A percentile compares a stretch with the other conserved stretches of the same genome.
Evolutionary conservation across 495 filamentous ascomycete genomes (phyloP).

Genomic region (Symbiotaphrina buchneri): DNA sequence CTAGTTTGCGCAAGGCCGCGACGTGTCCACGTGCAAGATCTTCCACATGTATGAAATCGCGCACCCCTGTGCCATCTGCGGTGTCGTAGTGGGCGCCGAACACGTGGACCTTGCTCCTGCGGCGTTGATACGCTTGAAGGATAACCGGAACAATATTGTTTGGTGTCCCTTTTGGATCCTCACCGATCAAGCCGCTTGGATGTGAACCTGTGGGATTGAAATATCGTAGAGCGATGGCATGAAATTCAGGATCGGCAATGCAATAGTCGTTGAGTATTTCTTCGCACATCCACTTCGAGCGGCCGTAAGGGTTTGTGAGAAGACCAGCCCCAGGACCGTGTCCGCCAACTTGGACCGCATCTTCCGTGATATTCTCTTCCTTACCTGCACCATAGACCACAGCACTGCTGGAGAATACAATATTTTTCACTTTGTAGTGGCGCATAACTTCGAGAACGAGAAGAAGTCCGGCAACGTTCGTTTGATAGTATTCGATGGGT

Average conservation of each 20-base stretch:
- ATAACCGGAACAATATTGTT: slow-evolving; percentile 43
- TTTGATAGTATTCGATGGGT: slow-evolving; percentile 38
- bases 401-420: slow-evolving; percentile 44
- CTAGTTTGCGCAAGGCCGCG: no score
- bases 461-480: slow-evolving; percentile 42
- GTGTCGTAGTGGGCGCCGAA: slow-evolving; percentile 44
- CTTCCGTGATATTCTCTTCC: slow-evolving; percentile 30
- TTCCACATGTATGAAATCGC: slow-evolving; percentile 36
- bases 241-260: slow-evolving; percentile 32
- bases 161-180: slow-evolving; percentile 35
- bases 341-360: slow-evolving; percentile 18
- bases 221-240: slow-evolving; percentile 37
- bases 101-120: slow-evolving; percentile 26
- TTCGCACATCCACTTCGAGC: slow-evolving; percentile 44
- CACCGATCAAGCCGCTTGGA: slow-evolving; percentile 37
- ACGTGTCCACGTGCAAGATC: slow-evolving; percentile 47
- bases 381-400: slow-evolving; percentile 39
- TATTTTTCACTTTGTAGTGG: slow-evolving; percentile 36
- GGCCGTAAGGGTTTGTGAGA: slow-evolving; percentile 40
- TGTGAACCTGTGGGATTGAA: slow-evolving; percentile 50
- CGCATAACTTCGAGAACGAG: slow-evolving; percentile 29
- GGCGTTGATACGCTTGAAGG: slow-evolving; percentile 32
- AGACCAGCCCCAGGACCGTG: slow-evolving; percentile 26
- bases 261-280: slow-evolving; percentile 40
- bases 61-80: slow-evolving; percentile 36